phyloP scores from a whole-genome alignment of 2,329 filamentous ascomycete genomes.

The Intubia oerlemansii region DNA sequence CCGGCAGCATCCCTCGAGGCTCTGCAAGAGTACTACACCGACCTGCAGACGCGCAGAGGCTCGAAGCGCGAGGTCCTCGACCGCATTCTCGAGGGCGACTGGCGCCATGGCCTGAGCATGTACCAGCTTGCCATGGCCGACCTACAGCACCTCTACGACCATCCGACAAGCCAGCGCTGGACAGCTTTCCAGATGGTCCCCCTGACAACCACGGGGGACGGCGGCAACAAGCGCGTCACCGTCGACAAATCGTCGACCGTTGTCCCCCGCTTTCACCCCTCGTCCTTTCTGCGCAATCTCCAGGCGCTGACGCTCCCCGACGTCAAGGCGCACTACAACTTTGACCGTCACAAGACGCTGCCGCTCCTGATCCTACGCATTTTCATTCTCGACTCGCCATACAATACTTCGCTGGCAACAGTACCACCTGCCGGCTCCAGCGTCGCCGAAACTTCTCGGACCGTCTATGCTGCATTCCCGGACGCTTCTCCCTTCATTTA shows the following conservation, averaged over 20 bases:
- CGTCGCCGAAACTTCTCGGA: constrained; percentile 35
- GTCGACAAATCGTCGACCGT: constrained; percentile 24
- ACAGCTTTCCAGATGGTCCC: constrained; percentile 36
- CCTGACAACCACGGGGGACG: constrained; percentile 16
- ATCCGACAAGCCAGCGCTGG: constrained; percentile 43
- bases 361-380: constrained; percentile 57
- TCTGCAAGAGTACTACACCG: constrained; percentile 41
- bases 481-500: constrained; percentile 62
- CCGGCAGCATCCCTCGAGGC: constrained; percentile 42
- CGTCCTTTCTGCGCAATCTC: constrained; percentile 58
- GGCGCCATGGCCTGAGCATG: constrained; percentile 40
- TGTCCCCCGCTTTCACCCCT: constrained; percentile 56
- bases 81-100: constrained; percentile 45
- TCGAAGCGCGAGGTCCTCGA: constrained; percentile 41
- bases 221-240: constrained; percentile 11
- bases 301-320: constrained; percentile 55
- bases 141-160: constrained; percentile 42
- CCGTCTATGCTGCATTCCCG: constrained; percentile 65
- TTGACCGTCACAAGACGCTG: constrained; percentile 48
- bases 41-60: constrained; percentile 37
- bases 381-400: constrained; percentile 62
- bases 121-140: constrained; percentile 52
- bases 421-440: too few species aligned
- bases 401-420: constrained; percentile 37
- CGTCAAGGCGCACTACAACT: constrained; percentile 66